Evolutionary conservation across 2,329 filamentous ascomycete species (phyloP), one percentile per base, ranked within the genome.

Genomic region (Sporothrix schenckii): DNA sequence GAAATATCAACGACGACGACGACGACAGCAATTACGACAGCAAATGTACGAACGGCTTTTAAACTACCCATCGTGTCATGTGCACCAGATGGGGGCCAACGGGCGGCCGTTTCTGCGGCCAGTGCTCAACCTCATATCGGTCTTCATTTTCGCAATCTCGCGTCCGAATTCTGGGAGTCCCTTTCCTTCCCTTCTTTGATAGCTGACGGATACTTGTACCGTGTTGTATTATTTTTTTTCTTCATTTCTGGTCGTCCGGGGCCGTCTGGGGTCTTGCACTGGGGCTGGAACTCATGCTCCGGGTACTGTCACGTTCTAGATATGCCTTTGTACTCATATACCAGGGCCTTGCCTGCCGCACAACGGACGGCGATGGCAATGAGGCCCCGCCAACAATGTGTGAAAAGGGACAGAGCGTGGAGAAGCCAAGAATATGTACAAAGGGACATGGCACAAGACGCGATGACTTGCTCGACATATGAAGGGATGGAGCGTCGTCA

Each of bases 91-190:
- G 50, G 30, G n/a, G 34, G 49, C 30, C 52, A 52, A 52, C 41
- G 58, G 44, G 41, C 53, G 66, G 41, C 66, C 41, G 16, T 69
- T 69, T 61, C 66, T 60, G 66, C 66, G 66, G 54, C 66, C 66
- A 61, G 24, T 47, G 50, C 16, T 21, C 66, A 68, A 49, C 16
- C 21, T 19, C 53, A 58, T 47, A 44, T 53, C 49, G 30, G 14
- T 24, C 6, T 54, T 44, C 27, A 24, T 58, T 16, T 10, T 14
- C 6, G 11, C 27, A 61, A 52, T 61, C 66, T 69, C 41, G 54
- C 27, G 41, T 49, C 66, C 66, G 52, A 56, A 60, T 60, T 58
- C 27, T 60, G 52, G 39, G 53, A 50, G 63, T 14, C 41, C 21
- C 16, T 54, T 54, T 34, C 10, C 1, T 24, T 50, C 6, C 27